Conservation (phyloP, 805 yeast species). For the Hanseniaspora singularis region DNA sequence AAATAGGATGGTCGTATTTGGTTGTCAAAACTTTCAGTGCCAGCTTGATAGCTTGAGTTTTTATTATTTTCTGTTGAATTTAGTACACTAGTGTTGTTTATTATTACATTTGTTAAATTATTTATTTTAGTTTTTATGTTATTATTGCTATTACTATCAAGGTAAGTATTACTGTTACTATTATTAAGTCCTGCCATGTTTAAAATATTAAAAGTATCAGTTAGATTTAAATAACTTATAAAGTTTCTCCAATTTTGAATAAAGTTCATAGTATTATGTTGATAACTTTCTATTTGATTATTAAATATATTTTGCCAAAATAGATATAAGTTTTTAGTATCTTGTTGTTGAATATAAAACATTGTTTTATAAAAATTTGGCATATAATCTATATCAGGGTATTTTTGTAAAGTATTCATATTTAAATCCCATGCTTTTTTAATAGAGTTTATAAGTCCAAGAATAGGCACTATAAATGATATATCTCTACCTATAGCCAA, state of each 20-base stretch:
- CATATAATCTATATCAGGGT: slow-evolving; percentile 9
- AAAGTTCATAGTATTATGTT: slow-evolving; percentile 9
- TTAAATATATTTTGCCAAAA: slow-evolving; percentile 14
- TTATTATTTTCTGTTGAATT: no score
- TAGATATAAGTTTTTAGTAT: slow-evolving; percentile 9
- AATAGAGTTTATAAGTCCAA: slow-evolving; percentile 40
- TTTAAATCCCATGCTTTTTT: slow-evolving; percentile 22
- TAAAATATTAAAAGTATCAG: neutral
- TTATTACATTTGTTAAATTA: no score
- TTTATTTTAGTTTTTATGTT: no score
- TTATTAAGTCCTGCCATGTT: no score
- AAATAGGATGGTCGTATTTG: slow-evolving; percentile 19
- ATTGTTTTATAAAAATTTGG: slow-evolving; percentile 13
- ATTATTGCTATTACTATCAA: no score
- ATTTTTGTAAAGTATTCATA: slow-evolving; percentile 12
- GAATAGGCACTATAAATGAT: slow-evolving; percentile 55
- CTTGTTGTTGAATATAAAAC: slow-evolving; percentile 15
- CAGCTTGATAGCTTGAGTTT: slow-evolving; percentile 23
- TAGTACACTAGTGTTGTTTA: no score
- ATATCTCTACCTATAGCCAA: slow-evolving; percentile 70
- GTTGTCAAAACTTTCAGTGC: slow-evolving; percentile 22
- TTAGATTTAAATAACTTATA: neutral
- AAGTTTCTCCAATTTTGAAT: slow-evolving; percentile 5
- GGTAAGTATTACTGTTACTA: slow-evolving; percentile 20
- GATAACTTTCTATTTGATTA: slow-evolving; percentile 13